These are phyloP conservation scores for Allantophomopsis cytisporea DNA, from an alignment of 2,329 filamentous ascomycete species.

Conservation along the genomic window DNA sequence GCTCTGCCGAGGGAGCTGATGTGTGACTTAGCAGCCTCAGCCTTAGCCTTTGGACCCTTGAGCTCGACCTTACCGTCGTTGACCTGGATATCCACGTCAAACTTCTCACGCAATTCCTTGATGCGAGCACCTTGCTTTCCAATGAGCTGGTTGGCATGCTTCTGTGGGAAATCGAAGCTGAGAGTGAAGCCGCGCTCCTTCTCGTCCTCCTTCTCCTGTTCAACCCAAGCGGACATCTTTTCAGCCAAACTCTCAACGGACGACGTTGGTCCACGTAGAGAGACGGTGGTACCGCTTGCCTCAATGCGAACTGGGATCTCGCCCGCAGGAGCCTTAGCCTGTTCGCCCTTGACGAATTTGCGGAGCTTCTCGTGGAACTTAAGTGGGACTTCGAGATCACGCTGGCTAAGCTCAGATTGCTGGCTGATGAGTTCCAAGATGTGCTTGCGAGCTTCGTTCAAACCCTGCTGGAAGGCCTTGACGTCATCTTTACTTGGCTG, in stretches of 20 bases:
- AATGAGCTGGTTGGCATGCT: slow-evolving; percentile 77
- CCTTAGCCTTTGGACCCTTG: slow-evolving; percentile 91
- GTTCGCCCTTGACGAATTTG: slow-evolving; percentile 51
- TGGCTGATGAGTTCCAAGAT: slow-evolving; percentile 42
- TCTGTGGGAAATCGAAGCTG: slow-evolving; percentile 87
- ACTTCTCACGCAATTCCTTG: slow-evolving; percentile 50
- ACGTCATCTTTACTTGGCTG: slow-evolving; percentile 35
- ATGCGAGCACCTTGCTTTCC: slow-evolving; percentile 56
- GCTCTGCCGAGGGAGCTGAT: slow-evolving; percentile 69
- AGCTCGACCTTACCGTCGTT: slow-evolving; percentile 90
- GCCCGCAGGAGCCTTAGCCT: slow-evolving; percentile 38
- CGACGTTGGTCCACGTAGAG: slow-evolving; percentile 63
- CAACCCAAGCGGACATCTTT: slow-evolving; percentile 68
- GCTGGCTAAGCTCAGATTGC: slow-evolving; percentile 39
- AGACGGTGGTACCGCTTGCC: slow-evolving; percentile 46
- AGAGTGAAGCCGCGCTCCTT: slow-evolving; percentile 81
- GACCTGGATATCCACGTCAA: slow-evolving; percentile 70
- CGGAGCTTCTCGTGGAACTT: slow-evolving; percentile 53
- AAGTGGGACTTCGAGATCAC: slow-evolving; percentile 40
- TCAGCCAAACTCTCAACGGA: slow-evolving; percentile 57
- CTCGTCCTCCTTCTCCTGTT: slow-evolving; percentile 83
- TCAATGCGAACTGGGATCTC: slow-evolving; percentile 48
- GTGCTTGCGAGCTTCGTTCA: slow-evolving; percentile 41
- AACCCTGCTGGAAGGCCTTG: slow-evolving; percentile 36
- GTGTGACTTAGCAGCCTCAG: slow-evolving; percentile 71